Percentiles rank a stretch among this genome's conserved stretches.
Conservation (phyloP, 1,284 basidiomycete species). For the Moesziomyces antarcticus region DNA sequence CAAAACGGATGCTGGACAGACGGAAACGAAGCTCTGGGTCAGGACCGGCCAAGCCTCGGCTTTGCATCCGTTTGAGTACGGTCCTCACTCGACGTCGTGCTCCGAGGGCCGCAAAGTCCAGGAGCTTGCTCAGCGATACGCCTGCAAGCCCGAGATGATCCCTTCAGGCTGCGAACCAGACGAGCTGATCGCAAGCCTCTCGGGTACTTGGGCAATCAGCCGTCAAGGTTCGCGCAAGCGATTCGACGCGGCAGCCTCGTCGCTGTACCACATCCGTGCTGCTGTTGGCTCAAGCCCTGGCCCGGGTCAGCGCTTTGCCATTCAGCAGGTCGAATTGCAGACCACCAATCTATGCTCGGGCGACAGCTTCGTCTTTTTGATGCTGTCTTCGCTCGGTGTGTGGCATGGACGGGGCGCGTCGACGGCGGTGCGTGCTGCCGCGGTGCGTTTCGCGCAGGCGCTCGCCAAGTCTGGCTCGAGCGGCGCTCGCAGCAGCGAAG, state of each 20-base stretch:
- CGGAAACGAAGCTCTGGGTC: slow-evolving; percentile 34
- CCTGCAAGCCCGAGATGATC: slow-evolving; percentile 30
- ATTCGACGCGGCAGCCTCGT: slow-evolving; percentile 43
- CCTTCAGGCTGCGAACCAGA: slow-evolving; percentile 46
- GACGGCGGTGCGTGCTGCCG: slow-evolving; percentile 36
- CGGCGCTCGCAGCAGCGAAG: slow-evolving; percentile 13
- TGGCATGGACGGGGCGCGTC: slow-evolving; percentile 59
- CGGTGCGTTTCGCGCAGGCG: slow-evolving; percentile 48
- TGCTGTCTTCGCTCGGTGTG: slow-evolving; percentile 48
- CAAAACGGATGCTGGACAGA: slow-evolving; percentile 28
- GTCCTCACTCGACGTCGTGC: slow-evolving; percentile 35
- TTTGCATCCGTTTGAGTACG: slow-evolving; percentile 39
- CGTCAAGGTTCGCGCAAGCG: slow-evolving; percentile 47
- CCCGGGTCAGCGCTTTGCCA: slow-evolving; percentile 22
- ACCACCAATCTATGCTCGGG: slow-evolving; percentile 58
- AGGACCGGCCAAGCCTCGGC: slow-evolving; percentile 34
- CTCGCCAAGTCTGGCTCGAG: slow-evolving; percentile 31
- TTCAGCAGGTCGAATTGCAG: slow-evolving; percentile 56
- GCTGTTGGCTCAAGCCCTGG: slow-evolving; percentile 11
- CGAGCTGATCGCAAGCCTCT: slow-evolving; percentile 41
- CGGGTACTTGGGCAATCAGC: slow-evolving; percentile 31
- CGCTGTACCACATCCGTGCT: slow-evolving; percentile 50
- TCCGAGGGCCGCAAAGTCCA: slow-evolving; percentile 47
- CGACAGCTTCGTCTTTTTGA: slow-evolving; percentile 48
- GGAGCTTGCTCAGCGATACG: slow-evolving; percentile 53